Base-by-base conservation (phyloP, 371 early-diverging fungal species). In the Rhizopus stolonifer region DNA sequence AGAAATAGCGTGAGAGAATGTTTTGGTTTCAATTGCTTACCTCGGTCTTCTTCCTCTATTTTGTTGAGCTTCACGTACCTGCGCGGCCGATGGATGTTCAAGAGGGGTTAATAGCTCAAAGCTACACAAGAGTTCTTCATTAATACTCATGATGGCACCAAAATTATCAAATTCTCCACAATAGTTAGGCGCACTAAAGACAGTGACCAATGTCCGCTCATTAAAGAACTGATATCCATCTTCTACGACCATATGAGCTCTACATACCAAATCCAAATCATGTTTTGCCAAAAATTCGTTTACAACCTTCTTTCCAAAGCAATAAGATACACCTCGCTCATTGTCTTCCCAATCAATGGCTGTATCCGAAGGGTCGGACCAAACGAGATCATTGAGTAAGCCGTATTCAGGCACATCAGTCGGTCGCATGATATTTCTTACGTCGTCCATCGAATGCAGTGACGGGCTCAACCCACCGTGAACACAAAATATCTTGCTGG, bases 201-300 rank as follows among this genome's bases (percentile, higher is more conserved):
- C 82, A 9, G 99, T 99, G 3, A 99, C 99, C 17, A 98, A 72
- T 17, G 89, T 86, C 25, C 95, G 84, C 54, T 95, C 90, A 49
- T 91, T 93, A 80, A 99, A 99, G 70, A 99, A 99, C 73, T 99
- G 97, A 70, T 99, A 99, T 7, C 99, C 99, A 65, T 98, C 98
- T 72, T 98, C 98, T 3, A 99, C 98, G 2, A 99, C 97, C 88
- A 93, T 94, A 61, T 97, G 98, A 3, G 98, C 98, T 49, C 98
- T 83, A 67, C 94, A 92, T 11, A 97, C 86, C 13, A 94, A 72
- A 76, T 96, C 95, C 56, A 95, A 72, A 64, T 93, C 92, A 70
- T 92, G 87, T 23, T 58, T 64, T 3, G 63, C 51, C 54, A 98
- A 67, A 70, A 98, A 98, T 51, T 89, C 86, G 55, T 86, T 81